Percentiles rank a stretch among this genome's conserved stretches.
These are phyloP conservation scores for Endoconidiophora polonica DNA, from an alignment of 2,329 filamentous ascomycete species.

Conservation along the genomic window DNA sequence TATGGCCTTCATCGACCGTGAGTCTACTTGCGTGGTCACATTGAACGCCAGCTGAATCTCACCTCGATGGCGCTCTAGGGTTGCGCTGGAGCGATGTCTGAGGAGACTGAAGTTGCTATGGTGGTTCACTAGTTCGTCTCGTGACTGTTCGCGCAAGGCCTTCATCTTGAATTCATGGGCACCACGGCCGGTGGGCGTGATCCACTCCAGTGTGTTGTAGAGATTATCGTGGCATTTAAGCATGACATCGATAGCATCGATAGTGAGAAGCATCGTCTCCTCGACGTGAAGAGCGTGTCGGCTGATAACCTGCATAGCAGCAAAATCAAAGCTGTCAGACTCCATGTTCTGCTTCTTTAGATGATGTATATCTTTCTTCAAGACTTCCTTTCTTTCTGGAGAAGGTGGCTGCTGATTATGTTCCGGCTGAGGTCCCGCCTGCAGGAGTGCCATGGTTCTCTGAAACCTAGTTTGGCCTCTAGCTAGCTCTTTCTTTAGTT, in stretches of 20 bases:
- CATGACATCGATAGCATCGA: neutral
- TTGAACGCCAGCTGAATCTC: slow-evolving; percentile 7
- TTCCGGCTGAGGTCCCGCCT: too few relatives aligned
- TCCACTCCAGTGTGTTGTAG: neutral
- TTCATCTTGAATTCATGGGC: neutral
- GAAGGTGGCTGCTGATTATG: too few relatives aligned
- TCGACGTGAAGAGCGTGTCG: neutral
- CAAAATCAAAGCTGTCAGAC: neutral
- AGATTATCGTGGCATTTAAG: neutral
- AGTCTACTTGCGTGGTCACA: slow-evolving; percentile 5
- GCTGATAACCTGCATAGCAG: neutral
- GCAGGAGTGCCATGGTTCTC: too few relatives aligned
- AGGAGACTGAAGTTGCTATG: too few relatives aligned
- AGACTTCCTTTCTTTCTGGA: too few relatives aligned
- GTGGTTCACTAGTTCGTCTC: too few relatives aligned
- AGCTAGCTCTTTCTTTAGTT: too few relatives aligned
- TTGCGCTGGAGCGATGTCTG: neutral
- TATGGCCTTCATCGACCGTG: slow-evolving; percentile 11
- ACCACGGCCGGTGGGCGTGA: neutral
- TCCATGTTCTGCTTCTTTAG: neutral
- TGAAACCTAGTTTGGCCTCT: too few relatives aligned
- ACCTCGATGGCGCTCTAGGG: neutral
- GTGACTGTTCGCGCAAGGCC: too few relatives aligned
- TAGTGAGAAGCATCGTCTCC: neutral
- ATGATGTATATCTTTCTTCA: too few relatives aligned